Percentiles rank a stretch among this genome's conserved stretches.
These are phyloP conservation scores for Penicillium sp. DNA, from an alignment of 2,329 filamentous ascomycete genomes.

Conservation along the genomic window DNA sequence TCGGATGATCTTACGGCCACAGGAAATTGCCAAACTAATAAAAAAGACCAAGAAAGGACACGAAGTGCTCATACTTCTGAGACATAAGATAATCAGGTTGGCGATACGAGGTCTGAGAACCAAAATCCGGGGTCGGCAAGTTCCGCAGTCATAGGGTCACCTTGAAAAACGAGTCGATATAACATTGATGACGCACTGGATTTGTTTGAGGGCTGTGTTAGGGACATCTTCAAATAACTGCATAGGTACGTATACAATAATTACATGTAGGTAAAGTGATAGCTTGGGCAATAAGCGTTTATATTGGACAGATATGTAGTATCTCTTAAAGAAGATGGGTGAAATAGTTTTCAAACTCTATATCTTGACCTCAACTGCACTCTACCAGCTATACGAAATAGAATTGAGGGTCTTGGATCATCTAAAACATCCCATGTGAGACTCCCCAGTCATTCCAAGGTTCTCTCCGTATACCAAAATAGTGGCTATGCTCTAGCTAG, in stretches of 20 bases:
- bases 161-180: not conserved
- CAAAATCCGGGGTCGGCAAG: not conserved
- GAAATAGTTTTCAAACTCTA: not conserved
- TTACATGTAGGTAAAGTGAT: not conserved
- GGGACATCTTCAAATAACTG: not conserved
- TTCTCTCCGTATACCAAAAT: not conserved
- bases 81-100: not conserved
- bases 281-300: too few species aligned
- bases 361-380: not conserved
- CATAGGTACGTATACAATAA: not conserved
- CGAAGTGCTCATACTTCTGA: not conserved
- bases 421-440: not conserved
- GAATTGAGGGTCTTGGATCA: not conserved
- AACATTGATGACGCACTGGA: not conserved
- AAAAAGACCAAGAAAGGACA: not conserved
- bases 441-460: not conserved
- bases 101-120: not conserved
- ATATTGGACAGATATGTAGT: not conserved
- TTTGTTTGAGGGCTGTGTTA: not conserved
- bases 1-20: too few species aligned
- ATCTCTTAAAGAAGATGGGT: not conserved
- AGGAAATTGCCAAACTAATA: not conserved
- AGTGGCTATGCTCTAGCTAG: not conserved
- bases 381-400: not conserved
- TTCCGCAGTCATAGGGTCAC: not conserved